Evolutionary conservation across 1,139 yeast genomes (phyloP).

Genomic region (Hanseniaspora gamundiae): DNA sequence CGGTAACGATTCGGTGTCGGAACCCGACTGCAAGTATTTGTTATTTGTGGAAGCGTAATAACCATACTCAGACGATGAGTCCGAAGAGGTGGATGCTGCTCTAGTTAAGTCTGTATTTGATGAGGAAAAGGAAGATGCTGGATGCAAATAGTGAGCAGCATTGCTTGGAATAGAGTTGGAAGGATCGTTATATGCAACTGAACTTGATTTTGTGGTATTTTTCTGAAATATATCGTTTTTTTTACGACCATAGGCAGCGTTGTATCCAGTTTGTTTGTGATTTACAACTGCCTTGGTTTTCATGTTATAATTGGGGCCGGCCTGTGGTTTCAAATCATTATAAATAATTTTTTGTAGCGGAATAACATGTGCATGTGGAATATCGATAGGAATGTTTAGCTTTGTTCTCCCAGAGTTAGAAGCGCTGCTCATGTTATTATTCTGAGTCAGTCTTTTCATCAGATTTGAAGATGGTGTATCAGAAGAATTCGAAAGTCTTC

Average conservation of each 20-base stretch:
- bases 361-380: not conserved
- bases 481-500: not conserved
- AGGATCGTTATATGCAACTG: not conserved
- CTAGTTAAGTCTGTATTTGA: not conserved
- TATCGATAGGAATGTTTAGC: not conserved
- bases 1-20: slow-evolving; percentile 21
- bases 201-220: not conserved
- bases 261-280: not conserved
- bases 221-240: slow-evolving; percentile 2
- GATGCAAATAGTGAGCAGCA: not conserved
- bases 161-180: not conserved
- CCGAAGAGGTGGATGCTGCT: slow-evolving; percentile 9
- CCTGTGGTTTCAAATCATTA: too few relatives aligned
- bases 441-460: not conserved
- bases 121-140: slow-evolving; percentile 1
- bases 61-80: slow-evolving; percentile 6
- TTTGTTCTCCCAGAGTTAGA: not conserved
- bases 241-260: slow-evolving; percentile 3
- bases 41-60: not conserved
- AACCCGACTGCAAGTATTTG: slow-evolving; percentile 8
- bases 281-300: not conserved
- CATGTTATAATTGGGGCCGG: not conserved
- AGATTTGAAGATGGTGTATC: slow-evolving; percentile 1
- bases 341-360: not conserved
- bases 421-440: not conserved